phyloP scores from a whole-genome alignment of 2,329 filamentous ascomycete genomes.

The Trichocomaceae sp. region DNA sequence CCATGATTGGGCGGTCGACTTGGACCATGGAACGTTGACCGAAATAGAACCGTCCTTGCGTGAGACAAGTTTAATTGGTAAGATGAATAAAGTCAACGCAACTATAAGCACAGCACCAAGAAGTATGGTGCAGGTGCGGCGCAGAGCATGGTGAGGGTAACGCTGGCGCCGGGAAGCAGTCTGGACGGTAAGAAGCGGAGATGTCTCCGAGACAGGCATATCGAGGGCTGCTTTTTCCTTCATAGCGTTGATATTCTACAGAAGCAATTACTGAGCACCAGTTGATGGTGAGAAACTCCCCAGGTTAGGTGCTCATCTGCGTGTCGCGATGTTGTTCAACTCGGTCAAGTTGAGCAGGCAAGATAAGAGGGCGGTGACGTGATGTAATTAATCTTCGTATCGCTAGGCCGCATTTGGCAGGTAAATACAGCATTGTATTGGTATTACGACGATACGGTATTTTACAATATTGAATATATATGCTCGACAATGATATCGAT shows the following conservation, averaged over 20 bases:
- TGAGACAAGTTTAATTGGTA: slow-evolving; percentile 35
- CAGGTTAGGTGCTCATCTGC: no score
- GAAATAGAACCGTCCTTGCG: slow-evolving; percentile 32
- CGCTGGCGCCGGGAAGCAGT: slow-evolving; percentile 34
- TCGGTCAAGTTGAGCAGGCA: background rate
- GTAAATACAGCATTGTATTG: background rate
- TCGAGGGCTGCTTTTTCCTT: slow-evolving; percentile 25
- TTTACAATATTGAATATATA: background rate
- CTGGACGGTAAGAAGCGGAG: slow-evolving; percentile 37
- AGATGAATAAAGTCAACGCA: slow-evolving; percentile 35
- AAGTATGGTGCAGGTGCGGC: slow-evolving; percentile 36
- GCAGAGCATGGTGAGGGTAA: slow-evolving; percentile 38
- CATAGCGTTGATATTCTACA: slow-evolving; percentile 17
- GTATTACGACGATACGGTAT: background rate
- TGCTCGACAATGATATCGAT: no score
- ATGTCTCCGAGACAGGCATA: slow-evolving; percentile 34
- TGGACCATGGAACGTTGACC: slow-evolving; percentile 36
- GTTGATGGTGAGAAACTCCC: background rate
- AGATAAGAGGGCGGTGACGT: slow-evolving; percentile 11
- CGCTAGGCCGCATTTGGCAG: background rate
- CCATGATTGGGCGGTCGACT: slow-evolving; percentile 36
- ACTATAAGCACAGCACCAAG: slow-evolving; percentile 34
- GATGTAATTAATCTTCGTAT: background rate
- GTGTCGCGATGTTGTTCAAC: background rate
- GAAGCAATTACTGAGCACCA: background rate